These are phyloP conservation scores for Monilinia fructicola DNA, from an alignment of 2,329 filamentous ascomycete genomes.

Conservation along the genomic window DNA sequence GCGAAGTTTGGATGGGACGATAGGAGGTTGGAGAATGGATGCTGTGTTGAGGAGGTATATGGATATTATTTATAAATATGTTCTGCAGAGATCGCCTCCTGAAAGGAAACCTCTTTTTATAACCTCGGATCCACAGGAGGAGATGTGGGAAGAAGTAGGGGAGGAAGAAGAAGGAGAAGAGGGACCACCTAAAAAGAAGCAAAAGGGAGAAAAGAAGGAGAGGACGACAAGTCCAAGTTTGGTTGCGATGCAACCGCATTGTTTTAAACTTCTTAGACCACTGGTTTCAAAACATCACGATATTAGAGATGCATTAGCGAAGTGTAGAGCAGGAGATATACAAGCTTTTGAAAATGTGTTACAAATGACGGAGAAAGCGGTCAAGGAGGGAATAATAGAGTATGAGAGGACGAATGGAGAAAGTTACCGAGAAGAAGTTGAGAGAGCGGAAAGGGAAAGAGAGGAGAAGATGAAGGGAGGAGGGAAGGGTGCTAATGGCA, in stretches of 20 bases:
- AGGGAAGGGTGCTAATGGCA: conserved; percentile 42
- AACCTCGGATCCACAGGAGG: conserved; percentile 47
- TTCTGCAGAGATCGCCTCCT: conserved; percentile 65
- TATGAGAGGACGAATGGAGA: conserved; percentile 56
- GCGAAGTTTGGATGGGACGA: conserved; percentile 70
- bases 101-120: conserved; percentile 71
- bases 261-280: conserved; percentile 87
- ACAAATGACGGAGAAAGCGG: conserved; percentile 69
- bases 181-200: conserved; percentile 43
- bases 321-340: conserved; percentile 67
- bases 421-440: conserved; percentile 48
- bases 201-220: conserved; percentile 44
- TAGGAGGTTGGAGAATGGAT: conserved; percentile 83
- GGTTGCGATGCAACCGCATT: conserved; percentile 80
- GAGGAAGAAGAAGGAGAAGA: conserved; percentile 33
- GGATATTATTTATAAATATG: conserved; percentile 82
- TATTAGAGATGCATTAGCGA: conserved; percentile 80
- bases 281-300: conserved; percentile 78
- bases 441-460: conserved; percentile 29
- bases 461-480: conserved; percentile 34
- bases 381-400: conserved; percentile 70
- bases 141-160: conserved; percentile 47
- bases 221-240: conserved; percentile 59
- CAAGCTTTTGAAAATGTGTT: conserved; percentile 75
- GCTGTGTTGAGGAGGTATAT: conserved; percentile 84